Evolutionary conservation across 2,329 filamentous ascomycete genomes (phyloP).

Genomic region (Fusarium sp.): DNA sequence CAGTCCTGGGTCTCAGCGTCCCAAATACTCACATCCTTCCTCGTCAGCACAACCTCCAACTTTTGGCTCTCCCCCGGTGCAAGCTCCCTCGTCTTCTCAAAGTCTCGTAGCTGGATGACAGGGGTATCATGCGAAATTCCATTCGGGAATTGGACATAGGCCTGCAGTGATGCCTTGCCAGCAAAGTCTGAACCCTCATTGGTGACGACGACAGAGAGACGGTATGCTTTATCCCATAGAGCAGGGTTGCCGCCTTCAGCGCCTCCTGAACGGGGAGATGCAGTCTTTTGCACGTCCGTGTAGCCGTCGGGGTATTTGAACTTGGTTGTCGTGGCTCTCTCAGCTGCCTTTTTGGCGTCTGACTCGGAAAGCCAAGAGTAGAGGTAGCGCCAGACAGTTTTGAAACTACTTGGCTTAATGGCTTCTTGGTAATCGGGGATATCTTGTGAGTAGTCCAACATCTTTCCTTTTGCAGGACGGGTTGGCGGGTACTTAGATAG

Average conservation of each 20-base stretch:
- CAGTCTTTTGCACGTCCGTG: slow-evolving; percentile 58
- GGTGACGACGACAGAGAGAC: slow-evolving; percentile 58
- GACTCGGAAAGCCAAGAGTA: slow-evolving; percentile 72
- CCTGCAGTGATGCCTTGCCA: slow-evolving; percentile 61
- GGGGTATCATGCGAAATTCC: slow-evolving; percentile 69
- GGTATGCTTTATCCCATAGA: slow-evolving; percentile 66
- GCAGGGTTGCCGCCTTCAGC: slow-evolving; percentile 76
- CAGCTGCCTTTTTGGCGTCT: slow-evolving; percentile 56
- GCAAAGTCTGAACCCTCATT: slow-evolving; percentile 61
- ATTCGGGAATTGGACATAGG: slow-evolving; percentile 59
- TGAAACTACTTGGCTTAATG: slow-evolving; percentile 70
- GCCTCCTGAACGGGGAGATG: slow-evolving; percentile 71
- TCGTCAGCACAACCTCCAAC: slow-evolving; percentile 70
- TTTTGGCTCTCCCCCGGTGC: slow-evolving; percentile 63
- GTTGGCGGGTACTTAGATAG: slow-evolving; percentile 55
- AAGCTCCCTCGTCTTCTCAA: slow-evolving; percentile 73
- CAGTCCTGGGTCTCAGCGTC: slow-evolving; percentile 76
- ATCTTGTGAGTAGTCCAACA: slow-evolving; percentile 60
- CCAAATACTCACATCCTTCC: slow-evolving; percentile 81
- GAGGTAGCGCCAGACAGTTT: slow-evolving; percentile 72
- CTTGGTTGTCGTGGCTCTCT: slow-evolving; percentile 46
- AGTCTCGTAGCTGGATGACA: slow-evolving; percentile 75
- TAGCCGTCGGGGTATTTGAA: slow-evolving; percentile 78
- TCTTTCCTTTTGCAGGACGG: slow-evolving; percentile 52
- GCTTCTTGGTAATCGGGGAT: slow-evolving; percentile 67